Percentiles rank a stretch among this genome's conserved stretches.
Conservation (phyloP, 1,284 basidiomycete species). For the Ustilago loliicola region DNA sequence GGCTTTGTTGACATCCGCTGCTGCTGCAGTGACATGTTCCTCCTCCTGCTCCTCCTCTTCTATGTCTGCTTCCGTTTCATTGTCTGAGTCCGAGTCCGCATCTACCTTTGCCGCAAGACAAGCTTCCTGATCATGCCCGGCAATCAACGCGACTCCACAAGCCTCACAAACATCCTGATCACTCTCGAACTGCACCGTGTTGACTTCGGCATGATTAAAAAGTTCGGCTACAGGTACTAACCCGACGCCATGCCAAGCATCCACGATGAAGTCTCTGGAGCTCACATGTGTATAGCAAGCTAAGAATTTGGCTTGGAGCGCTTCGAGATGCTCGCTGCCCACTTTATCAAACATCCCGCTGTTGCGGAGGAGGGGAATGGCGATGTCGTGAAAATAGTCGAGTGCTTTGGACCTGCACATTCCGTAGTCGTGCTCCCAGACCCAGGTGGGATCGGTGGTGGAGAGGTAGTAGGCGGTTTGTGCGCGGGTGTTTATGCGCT, state of each 20-base stretch:
- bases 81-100: neutral
- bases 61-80: neutral
- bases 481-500: conserved; percentile 23
- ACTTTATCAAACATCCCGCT: conserved; percentile 20
- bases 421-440: conserved; percentile 44
- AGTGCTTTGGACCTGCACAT: conserved; percentile 35
- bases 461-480: conserved; percentile 9
- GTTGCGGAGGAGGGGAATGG: conserved; percentile 23
- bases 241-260: conserved; percentile 58
- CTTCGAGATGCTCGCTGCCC: conserved; percentile 22
- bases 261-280: conserved; percentile 63
- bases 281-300: conserved; percentile 58
- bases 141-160: conserved; percentile 52
- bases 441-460: conserved; percentile 3
- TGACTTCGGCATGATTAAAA: conserved; percentile 60
- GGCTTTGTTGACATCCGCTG: too few relatives aligned
- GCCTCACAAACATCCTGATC: conserved; percentile 62
- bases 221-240: conserved; percentile 65
- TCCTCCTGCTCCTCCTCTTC: neutral
- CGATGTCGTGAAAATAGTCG: conserved; percentile 33
- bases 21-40: too few relatives aligned
- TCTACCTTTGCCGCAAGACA: conserved; percentile 9
- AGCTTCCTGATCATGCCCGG: conserved; percentile 29
- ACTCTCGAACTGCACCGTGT: conserved; percentile 63
- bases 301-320: conserved; percentile 29